A percentile compares a stretch with the other conserved stretches of the same genome.
Evolutionary conservation across 345 rosid species (phyloP).

Genomic region (Leavenworthia alabamica): DNA sequence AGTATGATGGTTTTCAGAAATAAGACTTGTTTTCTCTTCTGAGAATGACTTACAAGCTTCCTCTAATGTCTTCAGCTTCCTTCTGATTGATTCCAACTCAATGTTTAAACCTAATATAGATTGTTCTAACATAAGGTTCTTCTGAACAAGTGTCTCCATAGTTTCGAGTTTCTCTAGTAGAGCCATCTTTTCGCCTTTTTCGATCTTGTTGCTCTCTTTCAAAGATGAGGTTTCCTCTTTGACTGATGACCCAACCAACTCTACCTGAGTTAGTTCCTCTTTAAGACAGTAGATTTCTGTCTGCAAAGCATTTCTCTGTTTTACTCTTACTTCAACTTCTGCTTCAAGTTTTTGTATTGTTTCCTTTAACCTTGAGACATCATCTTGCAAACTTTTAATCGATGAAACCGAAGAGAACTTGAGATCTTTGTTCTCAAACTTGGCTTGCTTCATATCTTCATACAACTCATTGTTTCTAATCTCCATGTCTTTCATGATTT

Average conservation of each 20-base stretch:
- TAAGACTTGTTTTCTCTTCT: constrained; percentile 52
- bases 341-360: constrained; percentile 72
- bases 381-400: constrained; percentile 55
- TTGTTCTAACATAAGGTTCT: constrained; percentile 63
- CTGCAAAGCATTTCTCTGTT: constrained; percentile 85
- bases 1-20: constrained; percentile 45
- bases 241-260: constrained; percentile 51
- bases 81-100: constrained; percentile 62
- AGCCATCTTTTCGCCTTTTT: constrained; percentile 40
- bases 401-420: constrained; percentile 46
- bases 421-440: constrained; percentile 54
- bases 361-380: constrained; percentile 59
- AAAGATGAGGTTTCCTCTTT: constrained; percentile 53
- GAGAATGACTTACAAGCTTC: constrained; percentile 53
- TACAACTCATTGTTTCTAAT: constrained; percentile 46
- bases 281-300: constrained; percentile 78
- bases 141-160: constrained; percentile 68
- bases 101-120: constrained; percentile 69
- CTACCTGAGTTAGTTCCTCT: constrained; percentile 61
- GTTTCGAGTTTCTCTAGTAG: constrained; percentile 56
- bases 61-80: constrained; percentile 54
- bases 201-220: constrained; percentile 43
- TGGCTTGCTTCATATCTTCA: constrained; percentile 47
- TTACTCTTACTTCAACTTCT: constrained; percentile 71
- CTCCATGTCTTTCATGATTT: constrained; percentile 62